Evolutionary conservation across 306 rosid species (phyloP), one percentile per base, ranked within the genome.

Genomic region (Parietaria judaica): DNA sequence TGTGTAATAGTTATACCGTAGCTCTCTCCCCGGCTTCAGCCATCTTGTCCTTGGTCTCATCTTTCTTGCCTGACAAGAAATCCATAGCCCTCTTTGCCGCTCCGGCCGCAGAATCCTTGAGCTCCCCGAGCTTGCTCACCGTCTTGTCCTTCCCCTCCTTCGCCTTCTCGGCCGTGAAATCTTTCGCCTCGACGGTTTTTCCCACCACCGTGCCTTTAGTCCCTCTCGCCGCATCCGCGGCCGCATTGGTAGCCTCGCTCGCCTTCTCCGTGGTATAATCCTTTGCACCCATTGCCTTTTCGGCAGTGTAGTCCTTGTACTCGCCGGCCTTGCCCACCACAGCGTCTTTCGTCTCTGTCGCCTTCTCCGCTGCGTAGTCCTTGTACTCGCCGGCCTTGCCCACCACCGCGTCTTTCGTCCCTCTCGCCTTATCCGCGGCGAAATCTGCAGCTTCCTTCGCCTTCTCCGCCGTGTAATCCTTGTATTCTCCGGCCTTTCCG

Each of bases 41-140:
- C 11, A 81, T 31, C 59, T 65, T 72, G 48, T 79, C 51, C 51
- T 74, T 76, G 1, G 78, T 59, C 41, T 83, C 96, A 11, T 87
- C 96, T 65, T 72, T 81, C 83, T 80, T 83, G 0, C 77, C 88
- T 0, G 88, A 31, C 62, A 88, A 80, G 79, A 67, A 80, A 46
- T 61, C 91, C 76, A 84, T 69, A 2, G 94, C 87, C 31, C 72
- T 71, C 54, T 68, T 70, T 0, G 88, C 86, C 0, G 90, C 86
- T 16, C 66, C 86, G 0, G 83, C 73, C n/a, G 95, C 83, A 0
- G 86, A 66, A 16, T 84, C 85, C 59, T 82, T 87, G 6, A 89
- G 44, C 71, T 75, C 86, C 5, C 85, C 90, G 14, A 89, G 82
- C 72, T 77, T 89, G 55, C 78, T 76, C 2, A 73, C 55, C 0